A percentile compares a stretch with the other conserved stretches of the same genome.
These are phyloP conservation scores for Pezicula rhizophila DNA, from an alignment of 2,329 filamentous ascomycete species.

Conservation along the genomic window DNA sequence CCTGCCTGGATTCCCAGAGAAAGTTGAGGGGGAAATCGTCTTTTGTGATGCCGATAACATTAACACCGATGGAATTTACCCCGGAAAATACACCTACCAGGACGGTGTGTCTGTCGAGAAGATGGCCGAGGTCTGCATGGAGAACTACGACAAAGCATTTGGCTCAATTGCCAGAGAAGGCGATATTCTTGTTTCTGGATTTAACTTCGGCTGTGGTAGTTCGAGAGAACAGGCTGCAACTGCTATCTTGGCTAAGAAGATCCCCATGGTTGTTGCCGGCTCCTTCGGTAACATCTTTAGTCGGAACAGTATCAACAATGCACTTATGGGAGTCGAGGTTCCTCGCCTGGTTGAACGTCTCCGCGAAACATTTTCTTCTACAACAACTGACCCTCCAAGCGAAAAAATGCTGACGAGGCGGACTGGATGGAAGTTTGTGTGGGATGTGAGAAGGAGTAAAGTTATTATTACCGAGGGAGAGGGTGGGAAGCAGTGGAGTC, in stretches of 20 bases:
- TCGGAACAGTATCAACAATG: conserved; percentile 75
- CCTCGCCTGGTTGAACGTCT: conserved; percentile 61
- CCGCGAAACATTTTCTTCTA: conserved; percentile 48
- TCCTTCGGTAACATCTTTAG: conserved; percentile 82
- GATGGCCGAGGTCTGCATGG: conserved; percentile 90
- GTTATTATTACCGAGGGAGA: conserved; percentile 67
- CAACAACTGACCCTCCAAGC: conserved; percentile 30
- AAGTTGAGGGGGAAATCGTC: conserved; percentile 77
- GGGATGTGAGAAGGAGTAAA: conserved; percentile 70
- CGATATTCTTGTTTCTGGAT: conserved; percentile 80
- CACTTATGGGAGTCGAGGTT: conserved; percentile 65
- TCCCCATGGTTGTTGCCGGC: conserved; percentile 72
- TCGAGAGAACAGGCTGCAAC: conserved; percentile 86
- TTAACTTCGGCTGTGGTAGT: conserved; percentile 81
- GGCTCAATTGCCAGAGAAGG: conserved; percentile 53
- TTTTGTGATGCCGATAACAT: conserved; percentile 84
- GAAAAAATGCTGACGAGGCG: conserved; percentile 58
- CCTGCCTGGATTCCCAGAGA: conserved; percentile 79
- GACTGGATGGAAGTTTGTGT: conserved; percentile 77
- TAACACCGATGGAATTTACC: conserved; percentile 90
- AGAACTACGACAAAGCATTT: conserved; percentile 82
- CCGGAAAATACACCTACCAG: conserved; percentile 87
- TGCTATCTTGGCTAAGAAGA: conserved; percentile 73
- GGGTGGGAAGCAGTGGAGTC: conserved; percentile 62
- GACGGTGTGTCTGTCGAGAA: conserved; percentile 69